Conservation (phyloP, 140 eudicot species). For the Bidens hawaiensis region DNA sequence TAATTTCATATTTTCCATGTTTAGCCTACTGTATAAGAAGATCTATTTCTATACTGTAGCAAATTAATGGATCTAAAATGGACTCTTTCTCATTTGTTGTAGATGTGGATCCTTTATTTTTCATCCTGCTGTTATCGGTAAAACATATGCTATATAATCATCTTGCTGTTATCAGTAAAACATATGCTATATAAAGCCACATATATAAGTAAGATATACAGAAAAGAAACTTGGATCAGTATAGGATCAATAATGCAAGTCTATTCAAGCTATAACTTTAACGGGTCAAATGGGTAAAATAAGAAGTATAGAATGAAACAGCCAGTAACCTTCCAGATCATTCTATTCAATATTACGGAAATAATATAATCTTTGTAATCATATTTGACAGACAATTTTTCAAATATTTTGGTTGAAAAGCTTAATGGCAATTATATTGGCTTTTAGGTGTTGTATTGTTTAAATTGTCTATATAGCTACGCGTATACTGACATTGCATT, state of each 20-base stretch:
- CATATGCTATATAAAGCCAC: background rate
- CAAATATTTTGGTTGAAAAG: slow-evolving; percentile 4
- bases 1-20: background rate
- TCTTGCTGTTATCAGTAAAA: background rate
- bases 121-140: background rate
- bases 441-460: slow-evolving; percentile 6
- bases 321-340: background rate
- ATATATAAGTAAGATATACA: background rate
- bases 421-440: background rate
- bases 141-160: background rate
- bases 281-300: background rate
- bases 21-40: background rate
- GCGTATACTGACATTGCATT: slow-evolving; percentile 10
- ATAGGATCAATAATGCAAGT: background rate
- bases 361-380: too few relatives aligned
- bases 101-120: slow-evolving; percentile 1
- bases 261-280: background rate
- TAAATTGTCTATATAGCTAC: background rate
- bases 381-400: background rate
- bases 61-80: background rate
- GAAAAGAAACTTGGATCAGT: background rate
- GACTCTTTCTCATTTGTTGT: background rate
- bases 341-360: background rate
- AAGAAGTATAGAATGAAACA: background rate
- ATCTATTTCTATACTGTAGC: background rate